Base-by-base conservation (phyloP, 768 basidiomycete species). In the Brasilioporus rufonigricans region DNA sequence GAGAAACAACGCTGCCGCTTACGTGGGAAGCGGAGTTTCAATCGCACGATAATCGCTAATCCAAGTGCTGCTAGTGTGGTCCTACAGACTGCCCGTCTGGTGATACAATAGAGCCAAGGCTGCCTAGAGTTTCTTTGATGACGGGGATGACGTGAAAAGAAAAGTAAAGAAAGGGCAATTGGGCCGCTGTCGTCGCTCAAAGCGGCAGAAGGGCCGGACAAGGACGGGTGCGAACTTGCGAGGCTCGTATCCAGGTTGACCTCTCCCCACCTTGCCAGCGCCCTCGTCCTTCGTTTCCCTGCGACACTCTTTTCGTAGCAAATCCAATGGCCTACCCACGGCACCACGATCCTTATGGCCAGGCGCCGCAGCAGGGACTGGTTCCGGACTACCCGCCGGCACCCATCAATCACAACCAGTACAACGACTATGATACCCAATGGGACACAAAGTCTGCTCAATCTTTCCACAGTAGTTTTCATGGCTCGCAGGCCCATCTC, bases 401-500 rank as follows among this genome's bases (percentile, higher is more conserved):
- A 44, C 63, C 57, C 60, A 55, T 56, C 31, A 58, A 52, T 11
- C 32, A 70, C 29, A 71, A 75, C 58, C 76, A 78, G 54, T 79
- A 82, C 58, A 70, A 76, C 58, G 77, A 82, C 24, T 65, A 71
- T 56, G 71, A 75, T 48, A 53, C 65, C 39, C 77, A 79, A 1
- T 80, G 79, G 80, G 80, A 80, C 21, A 19, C 66, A 44, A 80
- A 77, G 64, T 85, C 82, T 5, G 71, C 75, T 44, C 82, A 84
- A 56, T 87, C 86, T 26, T 81, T 81, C 67, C 86, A 85, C 62
- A 80, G 79, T 68, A 60, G 46, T 27, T 80, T 78, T 62, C 78
- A 77, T 60, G 83, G 86, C 69, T 91, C 89, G 5, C 87, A 90
- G 63, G 81, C 76, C 26, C 87, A 90, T 65, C 82, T 91, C 59